Evolutionary conservation across 2,329 filamentous ascomycete species (phyloP), one percentile per base, ranked within the genome.

Genomic region (Arthrobotrys iridis): DNA sequence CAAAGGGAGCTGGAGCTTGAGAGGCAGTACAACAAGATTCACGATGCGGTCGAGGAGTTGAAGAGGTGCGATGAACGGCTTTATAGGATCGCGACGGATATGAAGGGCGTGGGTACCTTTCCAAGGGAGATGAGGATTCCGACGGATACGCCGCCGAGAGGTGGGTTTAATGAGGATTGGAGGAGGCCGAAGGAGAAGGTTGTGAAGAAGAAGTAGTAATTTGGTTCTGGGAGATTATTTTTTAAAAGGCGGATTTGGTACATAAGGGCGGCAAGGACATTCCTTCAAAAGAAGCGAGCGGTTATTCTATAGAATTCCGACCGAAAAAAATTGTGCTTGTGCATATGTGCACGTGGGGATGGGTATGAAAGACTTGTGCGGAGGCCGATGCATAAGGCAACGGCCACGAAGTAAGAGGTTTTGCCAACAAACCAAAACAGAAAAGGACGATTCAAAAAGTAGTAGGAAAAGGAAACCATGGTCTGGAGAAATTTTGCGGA

Each of bases 161-260:
- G 90, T 78, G 88, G 92, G n/a, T 99, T 94, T 93, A 95, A 98
- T 84, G 89, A 96, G 83, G 90, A 85, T 10, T 99, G 95, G 95
- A 96, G 89, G 85, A 87, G 90, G 83, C 67, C 70, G 52, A 78
- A 77, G 68, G 64, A 65, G 33, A 59, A 83, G 79, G 62, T 59
- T 64, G 55, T 43, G 13, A 63, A 41, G 45, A 73, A 26, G 43
- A 65, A 77, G 77, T 76, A 79, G 77, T 77, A 24, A 20, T 52
- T n/a, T 37, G 50, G 46, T 10, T 18, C 37, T 57, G 24, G 13
- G 45, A 26, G 37, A n/a, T n/a, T n/a, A n/a, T n/a, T n/a, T n/a
- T 63, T 40, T 48, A 26, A 68, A 74, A 63, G 13, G 30, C 48
- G 28, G 40, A 33, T n/a, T n/a, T n/a, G n/a, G n/a, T n/a, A n/a